Conservation (phyloP, 306 rosid genomes). For the Cicer chorassanicum region DNA sequence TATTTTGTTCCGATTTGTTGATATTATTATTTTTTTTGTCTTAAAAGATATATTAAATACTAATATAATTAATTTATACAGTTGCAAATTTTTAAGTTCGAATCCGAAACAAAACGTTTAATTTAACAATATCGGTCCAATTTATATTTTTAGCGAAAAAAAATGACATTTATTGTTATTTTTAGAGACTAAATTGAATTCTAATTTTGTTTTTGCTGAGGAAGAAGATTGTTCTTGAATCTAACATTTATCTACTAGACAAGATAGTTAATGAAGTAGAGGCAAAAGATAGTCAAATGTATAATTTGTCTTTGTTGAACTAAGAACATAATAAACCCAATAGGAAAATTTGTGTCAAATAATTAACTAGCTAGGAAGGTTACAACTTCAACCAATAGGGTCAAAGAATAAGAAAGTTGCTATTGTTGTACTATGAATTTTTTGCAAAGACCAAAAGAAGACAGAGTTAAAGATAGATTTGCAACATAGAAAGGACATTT, state of each 20-base stretch:
- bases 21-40: no score
- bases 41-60: no score
- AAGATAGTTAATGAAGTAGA: not conserved
- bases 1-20: no score
- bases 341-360: not conserved
- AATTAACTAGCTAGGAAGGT: not conserved
- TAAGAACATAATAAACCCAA: constrained; percentile 26
- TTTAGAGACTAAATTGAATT: no score
- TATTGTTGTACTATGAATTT: constrained; percentile 1
- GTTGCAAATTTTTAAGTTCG: no score
- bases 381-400: constrained; percentile 18
- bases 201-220: no score
- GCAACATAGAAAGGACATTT: constrained; percentile 13
- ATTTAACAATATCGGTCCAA: no score
- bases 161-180: no score
- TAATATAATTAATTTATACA: no score
- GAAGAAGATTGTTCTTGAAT: no score
- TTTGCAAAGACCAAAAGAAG: constrained; percentile 12
- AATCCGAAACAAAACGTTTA: accelerated
- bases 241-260: no score
- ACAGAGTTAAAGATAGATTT: constrained; percentile 17
- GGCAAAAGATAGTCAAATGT: constrained; percentile 8
- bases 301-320: constrained; percentile 35
- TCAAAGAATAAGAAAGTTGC: constrained; percentile 34
- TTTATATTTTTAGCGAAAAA: no score